Evolutionary conservation across 2,329 filamentous ascomycete species (phyloP).

Genomic region (Cryphonectria japonica): DNA sequence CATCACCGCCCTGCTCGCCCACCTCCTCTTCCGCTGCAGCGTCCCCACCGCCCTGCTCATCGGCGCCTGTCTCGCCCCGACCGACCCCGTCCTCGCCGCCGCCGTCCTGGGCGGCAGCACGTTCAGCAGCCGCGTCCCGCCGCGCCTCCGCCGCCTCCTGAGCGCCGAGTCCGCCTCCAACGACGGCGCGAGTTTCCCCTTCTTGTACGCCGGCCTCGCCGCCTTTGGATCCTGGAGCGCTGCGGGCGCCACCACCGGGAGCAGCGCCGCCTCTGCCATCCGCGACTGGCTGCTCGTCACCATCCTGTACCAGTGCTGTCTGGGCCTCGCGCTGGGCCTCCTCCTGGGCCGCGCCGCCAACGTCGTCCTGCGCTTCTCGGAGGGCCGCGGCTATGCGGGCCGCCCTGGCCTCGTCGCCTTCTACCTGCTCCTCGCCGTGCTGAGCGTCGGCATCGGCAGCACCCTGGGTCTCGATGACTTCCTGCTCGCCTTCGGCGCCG

Average conservation of each 20-base stretch:
- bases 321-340: conserved; percentile 67
- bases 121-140: conserved; percentile 68
- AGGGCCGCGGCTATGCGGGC: conserved; percentile 20
- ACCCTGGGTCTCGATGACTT: conserved; percentile 35
- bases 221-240: not conserved
- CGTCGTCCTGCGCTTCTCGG: conserved; percentile 41
- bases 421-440: conserved; percentile 37
- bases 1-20: conserved; percentile 63
- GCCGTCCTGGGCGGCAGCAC: conserved; percentile 56
- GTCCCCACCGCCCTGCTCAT: conserved; percentile 65
- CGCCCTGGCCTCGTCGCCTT: conserved; percentile 32
- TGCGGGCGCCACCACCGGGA: not conserved
- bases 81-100: conserved; percentile 71
- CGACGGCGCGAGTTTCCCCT: conserved; percentile 29
- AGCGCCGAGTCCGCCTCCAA: conserved; percentile 70
- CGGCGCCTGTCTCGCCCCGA: conserved; percentile 71
- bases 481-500: conserved; percentile 37
- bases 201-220: conserved; percentile 22
- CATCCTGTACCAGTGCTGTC: conserved; percentile 66
- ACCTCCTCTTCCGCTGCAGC: conserved; percentile 64
- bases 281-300: conserved; percentile 70
- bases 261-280: conserved; percentile 53
- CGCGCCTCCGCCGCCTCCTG: conserved; percentile 65
- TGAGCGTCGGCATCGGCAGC: conserved; percentile 34
- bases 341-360: conserved; percentile 70